Evolutionary conservation across 768 basidiomycete species (phyloP).

Genomic region (Podaxis pistillaris): DNA sequence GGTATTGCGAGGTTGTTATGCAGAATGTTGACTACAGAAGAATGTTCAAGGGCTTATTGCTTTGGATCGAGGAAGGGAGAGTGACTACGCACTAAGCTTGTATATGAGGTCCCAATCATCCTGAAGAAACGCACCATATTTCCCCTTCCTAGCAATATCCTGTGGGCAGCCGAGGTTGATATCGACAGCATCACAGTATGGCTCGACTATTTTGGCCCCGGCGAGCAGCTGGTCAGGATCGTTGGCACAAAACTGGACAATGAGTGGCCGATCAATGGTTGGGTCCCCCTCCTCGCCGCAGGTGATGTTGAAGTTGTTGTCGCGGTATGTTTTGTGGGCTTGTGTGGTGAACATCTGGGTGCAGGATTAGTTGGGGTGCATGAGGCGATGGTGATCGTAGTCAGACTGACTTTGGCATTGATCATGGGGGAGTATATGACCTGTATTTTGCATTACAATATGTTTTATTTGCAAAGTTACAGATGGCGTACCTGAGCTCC

Average conservation of each 20-base stretch:
- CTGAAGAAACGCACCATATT: slow-evolving; percentile 89
- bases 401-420: slow-evolving; percentile 69
- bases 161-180: slow-evolving; percentile 95
- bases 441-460: slow-evolving; percentile 31
- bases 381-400: background rate
- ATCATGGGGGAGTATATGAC: slow-evolving; percentile 99
- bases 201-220: slow-evolving; percentile 75
- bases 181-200: slow-evolving; percentile 89
- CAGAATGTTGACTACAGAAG: slow-evolving; percentile 70
- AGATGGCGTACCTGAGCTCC: slow-evolving; percentile 66
- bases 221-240: slow-evolving; percentile 74
- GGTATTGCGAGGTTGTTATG: slow-evolving; percentile 86
- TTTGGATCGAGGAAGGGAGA: background rate
- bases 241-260: slow-evolving; percentile 95
- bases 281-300: slow-evolving; percentile 81
- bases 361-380: slow-evolving; percentile 1
- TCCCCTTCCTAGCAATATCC: slow-evolving; percentile 85
- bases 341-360: slow-evolving; percentile 61
- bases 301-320: slow-evolving; percentile 65
- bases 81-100: slow-evolving; percentile 56
- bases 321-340: slow-evolving; percentile 52
- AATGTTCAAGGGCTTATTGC: background rate
- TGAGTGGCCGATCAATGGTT: slow-evolving; percentile 75
- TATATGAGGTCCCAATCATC: slow-evolving; percentile 94
- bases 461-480: background rate